Conservation (phyloP, 2,329 filamentous ascomycete species). For the Tolypocladium ophioglossoides region DNA sequence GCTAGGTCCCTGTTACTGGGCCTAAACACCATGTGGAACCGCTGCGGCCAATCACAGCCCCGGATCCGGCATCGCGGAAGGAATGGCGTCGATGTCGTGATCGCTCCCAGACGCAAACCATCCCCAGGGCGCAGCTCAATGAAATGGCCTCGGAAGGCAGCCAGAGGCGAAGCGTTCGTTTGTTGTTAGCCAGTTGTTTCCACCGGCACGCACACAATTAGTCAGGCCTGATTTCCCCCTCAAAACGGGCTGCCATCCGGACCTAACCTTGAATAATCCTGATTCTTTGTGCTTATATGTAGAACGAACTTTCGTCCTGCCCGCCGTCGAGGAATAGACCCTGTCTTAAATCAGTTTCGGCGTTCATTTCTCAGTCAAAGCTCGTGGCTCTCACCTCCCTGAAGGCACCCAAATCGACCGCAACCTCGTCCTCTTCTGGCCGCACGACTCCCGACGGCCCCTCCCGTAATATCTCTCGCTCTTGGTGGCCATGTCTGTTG, state of each 20-base stretch:
- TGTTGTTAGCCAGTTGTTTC: background rate
- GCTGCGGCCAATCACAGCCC: constrained; percentile 24
- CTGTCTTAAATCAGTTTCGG: background rate
- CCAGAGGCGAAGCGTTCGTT: background rate
- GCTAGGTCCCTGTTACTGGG: background rate
- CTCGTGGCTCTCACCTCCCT: background rate
- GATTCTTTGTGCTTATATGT: background rate
- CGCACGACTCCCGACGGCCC: background rate
- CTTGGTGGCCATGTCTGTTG: background rate
- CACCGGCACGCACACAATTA: background rate
- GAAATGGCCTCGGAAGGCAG: constrained; percentile 10
- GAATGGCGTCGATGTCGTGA: constrained; percentile 43
- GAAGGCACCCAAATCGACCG: background rate
- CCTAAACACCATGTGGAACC: constrained; percentile 9
- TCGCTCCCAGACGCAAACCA: constrained; percentile 26
- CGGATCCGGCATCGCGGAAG: constrained; percentile 30
- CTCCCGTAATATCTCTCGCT: background rate
- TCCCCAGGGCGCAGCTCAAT: constrained; percentile 9
- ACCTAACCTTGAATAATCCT: background rate
- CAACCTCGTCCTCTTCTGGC: background rate
- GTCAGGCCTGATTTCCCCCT: background rate
- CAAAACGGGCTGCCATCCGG: background rate
- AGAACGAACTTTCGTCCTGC: background rate
- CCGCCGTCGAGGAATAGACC: background rate
- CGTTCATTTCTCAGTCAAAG: background rate